Percentiles rank a stretch among this genome's conserved stretches.
phyloP scores from a whole-genome alignment of 75 land plant species.

The Azolla pinnata region DNA sequence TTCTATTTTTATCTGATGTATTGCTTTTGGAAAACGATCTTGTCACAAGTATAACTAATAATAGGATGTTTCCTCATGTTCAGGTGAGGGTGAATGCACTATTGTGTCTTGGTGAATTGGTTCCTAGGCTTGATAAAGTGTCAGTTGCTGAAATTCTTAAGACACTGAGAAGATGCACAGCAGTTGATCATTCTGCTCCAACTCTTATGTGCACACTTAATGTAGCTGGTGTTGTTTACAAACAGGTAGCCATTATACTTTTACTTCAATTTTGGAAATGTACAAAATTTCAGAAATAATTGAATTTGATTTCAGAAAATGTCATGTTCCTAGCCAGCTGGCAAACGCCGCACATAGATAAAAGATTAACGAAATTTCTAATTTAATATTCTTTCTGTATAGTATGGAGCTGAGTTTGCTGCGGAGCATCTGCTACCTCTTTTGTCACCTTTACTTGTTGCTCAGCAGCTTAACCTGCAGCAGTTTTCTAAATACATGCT shows the following conservation, averaged over 20 bases:
- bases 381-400: too few species aligned
- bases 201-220: slow-evolving; percentile 95
- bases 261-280: too few species aligned
- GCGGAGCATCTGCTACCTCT: slow-evolving; percentile 90
- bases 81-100: slow-evolving; percentile 98
- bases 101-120: slow-evolving; percentile 79
- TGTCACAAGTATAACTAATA: too few species aligned
- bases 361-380: too few species aligned
- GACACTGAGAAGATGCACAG: slow-evolving; percentile 93
- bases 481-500: slow-evolving; percentile 97
- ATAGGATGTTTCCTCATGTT: neutral
- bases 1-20: too few species aligned
- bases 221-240: slow-evolving; percentile 66
- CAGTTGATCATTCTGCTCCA: slow-evolving; percentile 94
- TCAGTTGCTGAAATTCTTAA: slow-evolving; percentile 74
- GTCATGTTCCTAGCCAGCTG: too few species aligned
- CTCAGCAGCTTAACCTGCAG: slow-evolving; percentile 89
- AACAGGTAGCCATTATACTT: slow-evolving; percentile 56
- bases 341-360: too few species aligned
- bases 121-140: slow-evolving; percentile 61
- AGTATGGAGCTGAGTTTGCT: slow-evolving; percentile 79
- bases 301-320: too few species aligned
- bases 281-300: too few species aligned
- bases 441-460: slow-evolving; percentile 63
- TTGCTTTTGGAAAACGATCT: too few species aligned